phyloP scores from a whole-genome alignment of 345 rosid genomes.

The Citropsis articulata region DNA sequence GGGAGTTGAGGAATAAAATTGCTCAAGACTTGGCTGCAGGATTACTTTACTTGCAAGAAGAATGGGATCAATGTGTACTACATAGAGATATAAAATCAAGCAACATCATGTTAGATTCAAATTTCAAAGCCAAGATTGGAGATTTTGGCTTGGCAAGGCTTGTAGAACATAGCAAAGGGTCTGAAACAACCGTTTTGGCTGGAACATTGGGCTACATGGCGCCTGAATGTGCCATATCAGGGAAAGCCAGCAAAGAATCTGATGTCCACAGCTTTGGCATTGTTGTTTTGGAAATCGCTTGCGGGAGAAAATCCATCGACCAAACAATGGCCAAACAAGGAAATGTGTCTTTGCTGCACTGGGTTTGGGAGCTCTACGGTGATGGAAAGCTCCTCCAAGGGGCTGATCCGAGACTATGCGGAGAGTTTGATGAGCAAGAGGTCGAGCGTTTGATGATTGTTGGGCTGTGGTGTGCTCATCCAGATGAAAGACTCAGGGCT shows the following conservation, averaged over 20 bases:
- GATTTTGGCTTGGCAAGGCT: constrained; percentile 21
- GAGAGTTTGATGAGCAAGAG: not conserved
- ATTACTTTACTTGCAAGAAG: constrained; percentile 19
- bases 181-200: constrained; percentile 12
- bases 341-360: not conserved
- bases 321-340: not conserved
- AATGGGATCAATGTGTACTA: constrained; percentile 15
- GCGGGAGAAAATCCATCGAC: constrained; percentile 14
- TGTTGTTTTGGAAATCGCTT: constrained; percentile 30
- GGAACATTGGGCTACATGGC: constrained; percentile 24
- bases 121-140: constrained; percentile 19
- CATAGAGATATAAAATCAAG: constrained; percentile 24
- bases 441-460: constrained; percentile 3
- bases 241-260: constrained; percentile 29
- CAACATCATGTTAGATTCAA: constrained; percentile 20
- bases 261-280: constrained; percentile 36
- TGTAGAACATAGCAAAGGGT: constrained; percentile 6
- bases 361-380: not conserved
- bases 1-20: constrained; percentile 14
- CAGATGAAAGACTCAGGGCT: not conserved
- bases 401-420: not conserved
- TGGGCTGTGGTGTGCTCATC: constrained; percentile 22
- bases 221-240: not conserved
- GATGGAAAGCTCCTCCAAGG: not conserved
- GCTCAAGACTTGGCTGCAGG: constrained; percentile 15